A percentile compares a stretch with the other conserved stretches of the same genome.
Conservation (phyloP, 371 early-diverging fungal genomes). For the Gilbertella persicaria region DNA sequence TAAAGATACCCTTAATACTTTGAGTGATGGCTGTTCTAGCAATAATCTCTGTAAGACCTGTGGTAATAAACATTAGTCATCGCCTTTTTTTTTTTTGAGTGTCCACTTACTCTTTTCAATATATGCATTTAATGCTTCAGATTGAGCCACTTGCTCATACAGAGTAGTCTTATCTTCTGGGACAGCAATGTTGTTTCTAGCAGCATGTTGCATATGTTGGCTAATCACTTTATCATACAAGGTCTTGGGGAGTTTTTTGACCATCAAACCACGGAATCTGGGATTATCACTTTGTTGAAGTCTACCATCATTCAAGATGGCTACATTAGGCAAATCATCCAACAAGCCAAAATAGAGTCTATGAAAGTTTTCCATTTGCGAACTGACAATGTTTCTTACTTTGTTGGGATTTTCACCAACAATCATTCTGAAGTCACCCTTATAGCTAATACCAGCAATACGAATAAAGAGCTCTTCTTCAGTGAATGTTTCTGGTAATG, state of each 20-base stretch:
- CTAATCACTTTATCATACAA: slow-evolving; percentile 51
- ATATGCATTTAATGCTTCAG: slow-evolving; percentile 35
- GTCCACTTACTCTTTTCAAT: slow-evolving; percentile 38
- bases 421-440: slow-evolving; percentile 91
- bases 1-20: slow-evolving; percentile 88
- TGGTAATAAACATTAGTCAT: background rate
- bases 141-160: slow-evolving; percentile 48
- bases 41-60: slow-evolving; percentile 43
- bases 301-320: slow-evolving; percentile 57
- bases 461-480: slow-evolving; percentile 79
- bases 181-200: slow-evolving; percentile 23
- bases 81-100: background rate
- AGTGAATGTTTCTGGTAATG: slow-evolving; percentile 82
- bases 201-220: slow-evolving; percentile 31
- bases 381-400: slow-evolving; percentile 87
- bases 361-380: slow-evolving; percentile 78
- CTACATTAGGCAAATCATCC: slow-evolving; percentile 77
- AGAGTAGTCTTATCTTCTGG: slow-evolving; percentile 40
- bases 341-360: slow-evolving; percentile 79
- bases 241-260: slow-evolving; percentile 68
- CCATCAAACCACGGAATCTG: slow-evolving; percentile 58
- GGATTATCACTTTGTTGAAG: slow-evolving; percentile 69
- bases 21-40: slow-evolving; percentile 85
- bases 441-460: slow-evolving; percentile 90
- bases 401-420: slow-evolving; percentile 96